phyloP scores from a whole-genome alignment of 495 filamentous ascomycete species.

The Darksidea phi region DNA sequence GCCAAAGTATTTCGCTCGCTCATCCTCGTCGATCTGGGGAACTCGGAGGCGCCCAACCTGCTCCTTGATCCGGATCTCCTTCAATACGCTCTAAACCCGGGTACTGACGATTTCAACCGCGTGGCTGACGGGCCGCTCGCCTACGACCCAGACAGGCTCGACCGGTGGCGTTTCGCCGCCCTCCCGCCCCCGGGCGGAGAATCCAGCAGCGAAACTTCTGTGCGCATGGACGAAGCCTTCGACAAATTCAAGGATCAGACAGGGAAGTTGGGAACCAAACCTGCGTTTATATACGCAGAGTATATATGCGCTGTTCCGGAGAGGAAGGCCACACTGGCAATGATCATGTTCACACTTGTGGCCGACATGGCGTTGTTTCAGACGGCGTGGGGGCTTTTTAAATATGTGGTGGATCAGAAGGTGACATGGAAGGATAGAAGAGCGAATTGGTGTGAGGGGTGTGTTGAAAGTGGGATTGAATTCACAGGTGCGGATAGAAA shows the following conservation, averaged over 20 bases:
- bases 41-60: constrained; percentile 18
- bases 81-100: constrained; percentile 19
- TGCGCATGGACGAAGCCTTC: no score
- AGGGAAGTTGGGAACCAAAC: constrained; percentile 6
- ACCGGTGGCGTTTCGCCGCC: neutral
- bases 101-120: constrained; percentile 22
- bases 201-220: no score
- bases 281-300: constrained; percentile 21
- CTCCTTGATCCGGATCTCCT: constrained; percentile 18
- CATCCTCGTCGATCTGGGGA: constrained; percentile 25
- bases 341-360: constrained; percentile 15
- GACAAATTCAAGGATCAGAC: constrained; percentile 7
- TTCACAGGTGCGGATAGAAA: neutral
- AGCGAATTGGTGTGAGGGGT: constrained; percentile 18
- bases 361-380: constrained; percentile 19
- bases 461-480: constrained; percentile 1
- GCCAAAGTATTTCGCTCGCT: constrained; percentile 22
- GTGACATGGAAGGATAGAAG: constrained; percentile 1
- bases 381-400: constrained; percentile 23
- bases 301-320: constrained; percentile 25
- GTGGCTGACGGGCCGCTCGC: neutral
- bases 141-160: neutral
- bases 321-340: neutral
- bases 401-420: constrained; percentile 12
- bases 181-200: no score